These are phyloP conservation scores for Fusarium penzigii DNA, from an alignment of 2,329 filamentous ascomycete genomes.

Conservation along the genomic window DNA sequence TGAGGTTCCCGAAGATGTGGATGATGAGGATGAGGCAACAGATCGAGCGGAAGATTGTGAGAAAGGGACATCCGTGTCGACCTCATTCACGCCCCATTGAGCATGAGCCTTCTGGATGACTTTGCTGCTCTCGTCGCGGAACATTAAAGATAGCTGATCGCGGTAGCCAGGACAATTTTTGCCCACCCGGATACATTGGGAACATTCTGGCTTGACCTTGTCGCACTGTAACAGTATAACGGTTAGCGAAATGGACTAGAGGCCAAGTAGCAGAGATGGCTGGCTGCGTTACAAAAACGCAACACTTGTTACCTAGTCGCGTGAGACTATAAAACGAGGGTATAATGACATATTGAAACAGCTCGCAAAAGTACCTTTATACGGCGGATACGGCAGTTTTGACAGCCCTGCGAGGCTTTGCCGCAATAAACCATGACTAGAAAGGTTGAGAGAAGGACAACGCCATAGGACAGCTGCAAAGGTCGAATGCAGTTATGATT, in stretches of 20 bases:
- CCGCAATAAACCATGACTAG: conserved; percentile 56
- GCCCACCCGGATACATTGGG: conserved; percentile 61
- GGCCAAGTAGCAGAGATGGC: neutral
- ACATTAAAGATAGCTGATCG: conserved; percentile 65
- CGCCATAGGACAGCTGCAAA: neutral
- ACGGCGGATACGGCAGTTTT: conserved; percentile 53
- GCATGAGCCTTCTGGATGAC: conserved; percentile 60
- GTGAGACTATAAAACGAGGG: neutral
- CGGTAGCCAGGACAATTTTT: conserved; percentile 65
- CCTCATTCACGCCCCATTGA: conserved; percentile 44
- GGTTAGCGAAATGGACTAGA: conserved; percentile 10
- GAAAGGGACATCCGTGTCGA: conserved; percentile 13
- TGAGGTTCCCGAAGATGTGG: conserved; percentile 15
- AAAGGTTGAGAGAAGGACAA: conserved; percentile 1
- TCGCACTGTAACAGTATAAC: conserved; percentile 51
- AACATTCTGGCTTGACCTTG: conserved; percentile 60
- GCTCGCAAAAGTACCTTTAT: conserved; percentile 49
- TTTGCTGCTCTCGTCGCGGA: conserved; percentile 65
- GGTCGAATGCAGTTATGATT: neutral
- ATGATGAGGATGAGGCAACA: conserved; percentile 9
- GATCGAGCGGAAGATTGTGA: conserved; percentile 27
- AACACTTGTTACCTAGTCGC: neutral
- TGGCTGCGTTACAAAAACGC: neutral
- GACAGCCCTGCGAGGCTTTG: conserved; percentile 57
- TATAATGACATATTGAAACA: neutral